Conservation (phyloP, 805 yeast genomes). For the Ogataea pilisensis region DNA sequence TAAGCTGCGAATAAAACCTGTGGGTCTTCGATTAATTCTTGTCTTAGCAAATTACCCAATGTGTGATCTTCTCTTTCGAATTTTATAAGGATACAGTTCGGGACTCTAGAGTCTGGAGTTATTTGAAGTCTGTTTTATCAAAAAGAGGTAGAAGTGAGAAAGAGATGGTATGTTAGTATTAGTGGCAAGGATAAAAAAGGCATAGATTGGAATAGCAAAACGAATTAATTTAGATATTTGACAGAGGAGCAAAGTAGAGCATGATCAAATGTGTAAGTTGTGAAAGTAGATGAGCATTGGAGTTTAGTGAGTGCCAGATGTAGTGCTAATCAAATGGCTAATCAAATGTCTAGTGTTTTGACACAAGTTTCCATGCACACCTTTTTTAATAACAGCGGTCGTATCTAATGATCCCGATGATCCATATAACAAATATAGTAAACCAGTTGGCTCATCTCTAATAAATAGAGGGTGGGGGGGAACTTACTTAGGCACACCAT, state of each 20-base stretch:
- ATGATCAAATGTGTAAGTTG: too few relatives aligned
- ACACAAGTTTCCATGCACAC: too few relatives aligned
- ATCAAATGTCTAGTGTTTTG: too few relatives aligned
- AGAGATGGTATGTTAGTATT: neutral
- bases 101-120: constrained; percentile 91
- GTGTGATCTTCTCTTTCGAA: constrained; percentile 98
- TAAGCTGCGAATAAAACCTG: constrained; percentile 95
- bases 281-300: too few relatives aligned
- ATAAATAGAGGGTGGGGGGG: too few relatives aligned
- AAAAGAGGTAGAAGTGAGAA: constrained; percentile 2
- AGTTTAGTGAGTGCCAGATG: too few relatives aligned
- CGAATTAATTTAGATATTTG: too few relatives aligned
- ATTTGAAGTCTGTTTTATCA: constrained; percentile 54
- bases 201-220: too few relatives aligned
- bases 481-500: constrained; percentile 87
- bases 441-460: neutral
- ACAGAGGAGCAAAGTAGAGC: too few relatives aligned
- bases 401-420: too few relatives aligned
- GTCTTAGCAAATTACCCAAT: constrained; percentile 81
- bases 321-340: too few relatives aligned
- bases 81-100: constrained; percentile 88
- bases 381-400: too few relatives aligned
- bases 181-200: neutral
- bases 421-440: neutral
- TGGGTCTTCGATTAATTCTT: constrained; percentile 80